Evolutionary conservation across 495 filamentous ascomycete species (phyloP).

Genomic region (Gamarada debralockiae): DNA sequence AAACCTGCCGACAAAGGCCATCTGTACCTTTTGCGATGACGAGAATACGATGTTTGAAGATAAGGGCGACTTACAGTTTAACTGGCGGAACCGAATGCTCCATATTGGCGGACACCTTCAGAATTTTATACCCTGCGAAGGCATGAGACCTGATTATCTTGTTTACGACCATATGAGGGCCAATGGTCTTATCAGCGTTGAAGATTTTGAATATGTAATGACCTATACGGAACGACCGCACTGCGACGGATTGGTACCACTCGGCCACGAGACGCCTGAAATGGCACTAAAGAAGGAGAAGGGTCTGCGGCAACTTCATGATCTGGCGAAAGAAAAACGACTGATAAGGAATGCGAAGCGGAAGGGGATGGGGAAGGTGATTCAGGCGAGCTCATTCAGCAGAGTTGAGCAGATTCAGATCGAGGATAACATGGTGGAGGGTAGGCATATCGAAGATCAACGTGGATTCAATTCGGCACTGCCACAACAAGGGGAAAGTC

Average conservation of each 20-base stretch:
- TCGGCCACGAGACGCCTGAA: neutral
- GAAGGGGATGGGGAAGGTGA: neutral
- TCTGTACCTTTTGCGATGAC: constrained; percentile 44
- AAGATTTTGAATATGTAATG: constrained; percentile 10
- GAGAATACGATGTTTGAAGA: neutral
- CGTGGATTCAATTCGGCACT: neutral
- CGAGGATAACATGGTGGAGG: neutral
- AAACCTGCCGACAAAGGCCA: constrained; percentile 24
- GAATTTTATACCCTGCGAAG: constrained; percentile 5
- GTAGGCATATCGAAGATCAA: neutral
- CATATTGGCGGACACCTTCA: constrained; percentile 37
- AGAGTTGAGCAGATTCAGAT: neutral
- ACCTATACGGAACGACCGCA: neutral
- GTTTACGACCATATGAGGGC: neutral
- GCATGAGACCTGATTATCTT: constrained; percentile 4
- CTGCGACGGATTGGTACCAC: neutral
- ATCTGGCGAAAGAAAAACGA: neutral
- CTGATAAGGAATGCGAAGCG: too few relatives aligned
- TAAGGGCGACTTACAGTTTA: neutral
- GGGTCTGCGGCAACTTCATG: neutral
- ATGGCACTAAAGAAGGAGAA: neutral
- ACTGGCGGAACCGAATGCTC: constrained; percentile 28
- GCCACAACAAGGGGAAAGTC: neutral
- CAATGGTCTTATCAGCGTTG: neutral
- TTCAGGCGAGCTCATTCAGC: neutral